A percentile compares a stretch with the other conserved stretches of the same genome.
phyloP scores from a whole-genome alignment of 441 rosid species.

The Daphne laureola region DNA sequence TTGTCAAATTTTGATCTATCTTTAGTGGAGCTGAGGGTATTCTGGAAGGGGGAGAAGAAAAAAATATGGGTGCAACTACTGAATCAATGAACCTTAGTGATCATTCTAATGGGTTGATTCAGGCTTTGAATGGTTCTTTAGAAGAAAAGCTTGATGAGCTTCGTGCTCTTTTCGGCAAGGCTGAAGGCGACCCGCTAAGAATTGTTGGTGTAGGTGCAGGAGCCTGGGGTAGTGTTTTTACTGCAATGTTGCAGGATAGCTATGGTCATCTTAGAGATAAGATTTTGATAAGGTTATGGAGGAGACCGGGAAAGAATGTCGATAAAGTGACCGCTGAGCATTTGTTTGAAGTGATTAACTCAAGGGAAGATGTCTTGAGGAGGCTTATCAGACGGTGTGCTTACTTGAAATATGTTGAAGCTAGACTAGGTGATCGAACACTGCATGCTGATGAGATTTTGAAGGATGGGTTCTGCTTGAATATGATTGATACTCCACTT shows the following conservation, averaged over 20 bases:
- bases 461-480: slow-evolving; percentile 95
- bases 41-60: slow-evolving; percentile 11
- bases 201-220: slow-evolving; percentile 94
- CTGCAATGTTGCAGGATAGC: slow-evolving; percentile 81
- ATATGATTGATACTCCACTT: slow-evolving; percentile 93
- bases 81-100: slow-evolving; percentile 17
- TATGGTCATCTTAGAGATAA: slow-evolving; percentile 79
- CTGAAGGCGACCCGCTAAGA: slow-evolving; percentile 77
- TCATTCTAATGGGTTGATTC: slow-evolving; percentile 39
- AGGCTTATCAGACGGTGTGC: slow-evolving; percentile 94
- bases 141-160: slow-evolving; percentile 75
- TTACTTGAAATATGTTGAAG: slow-evolving; percentile 91
- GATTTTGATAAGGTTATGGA: slow-evolving; percentile 88
- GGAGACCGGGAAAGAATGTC: slow-evolving; percentile 75
- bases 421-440: slow-evolving; percentile 86
- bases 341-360: slow-evolving; percentile 91
- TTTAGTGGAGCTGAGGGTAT: slow-evolving; percentile 1
- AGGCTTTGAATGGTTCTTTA: slow-evolving; percentile 29
- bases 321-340: slow-evolving; percentile 78
- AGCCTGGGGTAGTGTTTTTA: slow-evolving; percentile 97
- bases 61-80: slow-evolving; percentile 23
- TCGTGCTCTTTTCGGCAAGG: slow-evolving; percentile 55
- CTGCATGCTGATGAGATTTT: slow-evolving; percentile 85
- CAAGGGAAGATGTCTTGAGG: slow-evolving; percentile 90
- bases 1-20: background rate